Base-by-base conservation (phyloP, 129 eudicot species). In the Artemisia tridentata region DNA sequence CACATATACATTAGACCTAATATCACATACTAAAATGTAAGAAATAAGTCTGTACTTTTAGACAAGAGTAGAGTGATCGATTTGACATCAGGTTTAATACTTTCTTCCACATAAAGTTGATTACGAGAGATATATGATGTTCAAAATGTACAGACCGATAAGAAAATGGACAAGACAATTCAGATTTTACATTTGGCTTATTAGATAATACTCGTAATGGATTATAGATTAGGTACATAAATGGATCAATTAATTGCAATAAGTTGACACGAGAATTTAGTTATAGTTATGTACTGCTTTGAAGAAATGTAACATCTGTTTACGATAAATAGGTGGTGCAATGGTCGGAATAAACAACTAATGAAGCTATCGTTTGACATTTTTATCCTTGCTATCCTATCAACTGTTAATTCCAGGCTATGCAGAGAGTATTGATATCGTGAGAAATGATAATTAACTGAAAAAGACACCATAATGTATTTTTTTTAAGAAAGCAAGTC, bases 251-350 rank as follows among this genome's bases (percentile, higher is more conserved):
- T 50, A 31, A 59, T 31, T 68, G 67, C 43, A 46, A 58, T 18
- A 46, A n/a, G 34, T 16, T 67, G 72, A 66, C 58, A 66, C 4
- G 23, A 56, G 59, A 51, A 46, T 54, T 7, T 75, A 11, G 5
- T 53, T 75, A 11, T 10, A 20, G 31, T 60, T 47, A 48, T 46
- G 9, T 16, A 41, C 2, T 34, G 29, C 41, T 27, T 57, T 60
- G 19, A 27, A 11, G 34, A 73, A 17, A 19, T 38, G 54, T 73
- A 63, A 69, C 38, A 63, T 50, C 52, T 51, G 27, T 62, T 31
- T 16, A 31, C 71, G 60, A 63, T 63, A 73, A 18, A 63, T 23
- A 51, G 78, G 43, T 51, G 71, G 67, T 48, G 71, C 79, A 65
- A 54, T 38, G 31, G n/a, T 55, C 15, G 72, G 49, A 74, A 54